Evolutionary conservation across 2,329 filamentous ascomycete genomes (phyloP).

Genomic region (Diaporthe ampelina): DNA sequence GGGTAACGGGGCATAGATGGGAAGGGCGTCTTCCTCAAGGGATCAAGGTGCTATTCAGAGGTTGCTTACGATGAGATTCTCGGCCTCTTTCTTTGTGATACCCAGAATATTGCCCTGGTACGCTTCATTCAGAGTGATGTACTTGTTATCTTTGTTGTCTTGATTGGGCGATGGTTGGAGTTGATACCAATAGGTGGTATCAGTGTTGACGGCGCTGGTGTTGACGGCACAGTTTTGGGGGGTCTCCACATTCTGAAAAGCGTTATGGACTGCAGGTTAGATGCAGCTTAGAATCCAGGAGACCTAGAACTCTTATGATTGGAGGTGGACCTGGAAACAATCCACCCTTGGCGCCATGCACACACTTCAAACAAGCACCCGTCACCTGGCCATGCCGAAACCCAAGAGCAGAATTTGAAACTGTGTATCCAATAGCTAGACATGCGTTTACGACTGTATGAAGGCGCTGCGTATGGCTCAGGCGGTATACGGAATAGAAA

Average conservation of each 20-base stretch:
- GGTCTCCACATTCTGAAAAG: neutral
- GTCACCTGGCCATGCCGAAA: neutral
- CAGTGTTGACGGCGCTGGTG: too few species aligned
- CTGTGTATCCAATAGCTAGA: too few species aligned
- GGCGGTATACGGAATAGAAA: too few species aligned
- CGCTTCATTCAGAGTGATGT: neutral
- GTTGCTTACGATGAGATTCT: neutral
- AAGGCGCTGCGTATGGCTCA: too few species aligned
- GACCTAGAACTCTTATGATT: neutral
- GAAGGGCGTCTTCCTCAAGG: neutral
- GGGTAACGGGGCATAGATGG: neutral
- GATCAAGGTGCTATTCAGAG: too few species aligned
- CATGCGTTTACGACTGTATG: too few species aligned
- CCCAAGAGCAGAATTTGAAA: too few species aligned
- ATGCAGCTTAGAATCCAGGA: neutral
- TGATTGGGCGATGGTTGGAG: neutral
- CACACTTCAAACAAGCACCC: neutral
- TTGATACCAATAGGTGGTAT: neutral
- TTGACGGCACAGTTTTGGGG: too few species aligned
- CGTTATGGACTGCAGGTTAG: neutral
- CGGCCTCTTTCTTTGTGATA: slow-evolving; percentile 8
- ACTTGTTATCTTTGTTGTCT: neutral
- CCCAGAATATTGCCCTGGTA: neutral
- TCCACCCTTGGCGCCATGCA: neutral
- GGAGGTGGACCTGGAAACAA: neutral